These are phyloP conservation scores for Cucurbitaria berberidis DNA, from an alignment of 2,329 filamentous ascomycete species.

Conservation along the genomic window DNA sequence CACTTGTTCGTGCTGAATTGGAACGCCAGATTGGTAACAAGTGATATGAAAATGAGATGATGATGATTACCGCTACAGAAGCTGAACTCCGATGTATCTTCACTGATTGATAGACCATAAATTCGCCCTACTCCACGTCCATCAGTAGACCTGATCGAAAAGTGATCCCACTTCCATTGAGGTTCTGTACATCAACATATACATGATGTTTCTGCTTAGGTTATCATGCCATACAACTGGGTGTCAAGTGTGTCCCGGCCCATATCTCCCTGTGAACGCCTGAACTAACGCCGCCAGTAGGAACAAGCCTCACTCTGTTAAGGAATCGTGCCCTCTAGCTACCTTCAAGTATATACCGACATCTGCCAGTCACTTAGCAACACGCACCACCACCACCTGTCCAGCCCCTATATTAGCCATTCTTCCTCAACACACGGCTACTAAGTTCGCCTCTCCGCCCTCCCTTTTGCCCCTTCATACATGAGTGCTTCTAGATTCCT, in stretches of 20 bases:
- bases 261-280: not conserved
- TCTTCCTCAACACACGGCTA: not conserved
- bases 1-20: not conserved
- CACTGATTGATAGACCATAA: not conserved
- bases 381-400: not conserved
- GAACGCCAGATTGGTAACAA: too few relatives aligned
- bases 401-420: not conserved
- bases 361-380: not conserved
- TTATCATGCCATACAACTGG: not conserved
- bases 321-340: not conserved
- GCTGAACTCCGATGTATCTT: not conserved
- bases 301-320: not conserved
- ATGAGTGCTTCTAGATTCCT: conserved; percentile 22
- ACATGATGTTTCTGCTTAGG: not conserved
- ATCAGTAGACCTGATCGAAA: not conserved
- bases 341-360: not conserved
- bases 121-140: not conserved
- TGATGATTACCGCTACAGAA: too few relatives aligned
- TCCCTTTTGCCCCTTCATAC: conserved; percentile 10
- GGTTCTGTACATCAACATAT: not conserved
- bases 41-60: too few relatives aligned
- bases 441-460: not conserved
- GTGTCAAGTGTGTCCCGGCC: not conserved
- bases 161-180: not conserved
- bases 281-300: not conserved